Conservation (phyloP, 768 basidiomycete genomes). For the Lepiota brunneoincarnata region DNA sequence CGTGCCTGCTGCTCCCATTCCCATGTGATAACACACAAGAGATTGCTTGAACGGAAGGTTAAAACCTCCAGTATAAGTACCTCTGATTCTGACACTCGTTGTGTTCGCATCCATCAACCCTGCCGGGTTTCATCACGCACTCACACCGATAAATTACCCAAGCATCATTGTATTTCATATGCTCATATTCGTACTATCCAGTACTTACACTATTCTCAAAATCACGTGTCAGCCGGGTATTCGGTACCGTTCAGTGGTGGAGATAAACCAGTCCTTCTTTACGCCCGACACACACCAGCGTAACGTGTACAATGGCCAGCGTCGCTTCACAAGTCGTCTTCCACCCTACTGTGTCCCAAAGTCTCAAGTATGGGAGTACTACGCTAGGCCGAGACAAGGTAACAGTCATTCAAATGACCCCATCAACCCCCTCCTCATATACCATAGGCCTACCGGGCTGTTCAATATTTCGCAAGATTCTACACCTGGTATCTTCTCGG, state of each 20-base stretch:
- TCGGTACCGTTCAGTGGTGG: background rate
- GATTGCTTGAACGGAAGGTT: too few species aligned
- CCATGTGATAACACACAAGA: too few species aligned
- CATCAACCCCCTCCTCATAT: background rate
- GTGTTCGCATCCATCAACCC: too few species aligned
- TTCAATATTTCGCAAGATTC: conserved; percentile 90
- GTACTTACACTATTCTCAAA: too few species aligned
- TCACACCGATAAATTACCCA: too few species aligned
- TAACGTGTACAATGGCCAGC: conserved; percentile 36
- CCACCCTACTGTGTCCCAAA: conserved; percentile 76
- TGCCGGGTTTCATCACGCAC: too few species aligned
- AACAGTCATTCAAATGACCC: conserved; percentile 7
- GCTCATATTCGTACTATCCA: too few species aligned
- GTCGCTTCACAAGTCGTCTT: conserved; percentile 77
- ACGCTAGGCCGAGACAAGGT: conserved; percentile 94
- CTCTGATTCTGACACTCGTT: too few species aligned
- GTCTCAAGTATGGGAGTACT: conserved; percentile 74
- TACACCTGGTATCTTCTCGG: conserved; percentile 79
- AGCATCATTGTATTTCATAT: too few species aligned
- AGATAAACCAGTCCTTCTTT: conserved; percentile 13
- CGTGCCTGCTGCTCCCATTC: too few species aligned
- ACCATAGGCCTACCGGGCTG: conserved; percentile 77
- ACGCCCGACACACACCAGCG: background rate
- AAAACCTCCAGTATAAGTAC: too few species aligned
- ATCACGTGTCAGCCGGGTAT: conserved; percentile 22